Conservation (phyloP, 441 rosid genomes). For the Corymbia calophylla region DNA sequence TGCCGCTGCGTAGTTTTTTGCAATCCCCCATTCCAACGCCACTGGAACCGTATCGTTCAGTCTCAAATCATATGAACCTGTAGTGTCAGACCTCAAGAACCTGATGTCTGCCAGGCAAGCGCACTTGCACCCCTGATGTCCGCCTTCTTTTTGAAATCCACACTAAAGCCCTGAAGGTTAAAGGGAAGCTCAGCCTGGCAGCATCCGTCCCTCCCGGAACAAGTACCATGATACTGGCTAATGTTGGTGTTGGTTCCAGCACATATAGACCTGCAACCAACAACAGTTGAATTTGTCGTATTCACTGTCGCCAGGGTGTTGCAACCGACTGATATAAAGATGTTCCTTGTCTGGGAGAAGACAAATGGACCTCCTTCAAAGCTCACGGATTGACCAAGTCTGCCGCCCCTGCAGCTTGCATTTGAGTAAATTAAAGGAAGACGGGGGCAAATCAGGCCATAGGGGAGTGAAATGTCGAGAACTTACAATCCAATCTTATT, state of each 20-base stretch:
- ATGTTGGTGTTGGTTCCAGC: neutral
- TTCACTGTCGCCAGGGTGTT: neutral
- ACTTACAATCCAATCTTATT: neutral
- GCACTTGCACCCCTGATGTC: neutral
- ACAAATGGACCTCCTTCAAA: neutral
- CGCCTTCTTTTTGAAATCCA: neutral
- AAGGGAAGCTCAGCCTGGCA: neutral
- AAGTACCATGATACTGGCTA: neutral
- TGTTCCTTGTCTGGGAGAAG: neutral
- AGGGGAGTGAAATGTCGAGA: neutral
- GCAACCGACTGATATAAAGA: neutral
- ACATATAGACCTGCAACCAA: neutral
- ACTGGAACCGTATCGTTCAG: neutral
- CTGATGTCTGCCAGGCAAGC: neutral
- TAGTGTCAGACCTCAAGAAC: neutral
- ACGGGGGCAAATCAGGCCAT: neutral
- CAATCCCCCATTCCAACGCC: neutral
- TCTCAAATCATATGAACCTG: neutral
- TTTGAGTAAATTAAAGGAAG: neutral
- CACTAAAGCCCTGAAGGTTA: neutral
- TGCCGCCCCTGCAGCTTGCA: neutral
- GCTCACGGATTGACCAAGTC: neutral
- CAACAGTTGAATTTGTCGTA: neutral
- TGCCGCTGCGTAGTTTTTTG: too few relatives aligned
- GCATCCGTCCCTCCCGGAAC: neutral